phyloP scores from a whole-genome alignment of 352 stramenopile species.

The Phytophthora aleatoria region DNA sequence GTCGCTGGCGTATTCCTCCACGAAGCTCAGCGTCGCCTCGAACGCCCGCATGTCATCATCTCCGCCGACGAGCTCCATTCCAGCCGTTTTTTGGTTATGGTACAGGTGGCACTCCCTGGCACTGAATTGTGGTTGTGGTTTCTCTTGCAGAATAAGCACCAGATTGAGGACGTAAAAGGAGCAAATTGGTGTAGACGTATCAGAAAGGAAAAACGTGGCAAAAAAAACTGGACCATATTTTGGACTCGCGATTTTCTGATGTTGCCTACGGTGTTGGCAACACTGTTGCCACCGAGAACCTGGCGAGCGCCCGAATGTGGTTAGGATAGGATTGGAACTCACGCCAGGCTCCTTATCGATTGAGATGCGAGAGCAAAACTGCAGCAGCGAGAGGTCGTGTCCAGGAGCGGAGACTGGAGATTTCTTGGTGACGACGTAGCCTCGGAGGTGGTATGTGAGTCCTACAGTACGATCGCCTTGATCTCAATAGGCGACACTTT shows the following conservation, averaged over 20 bases:
- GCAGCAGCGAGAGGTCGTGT: slow-evolving; percentile 43
- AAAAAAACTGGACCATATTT: background rate
- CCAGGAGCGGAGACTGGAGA: slow-evolving; percentile 24
- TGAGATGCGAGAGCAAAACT: slow-evolving; percentile 54
- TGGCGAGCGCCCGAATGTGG: slow-evolving; percentile 39
- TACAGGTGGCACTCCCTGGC: slow-evolving; percentile 2
- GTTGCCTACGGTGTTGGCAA: slow-evolving; percentile 37
- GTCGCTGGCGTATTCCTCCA: slow-evolving; percentile 35
- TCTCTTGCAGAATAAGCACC: slow-evolving; percentile 9
- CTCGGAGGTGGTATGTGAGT: slow-evolving; percentile 22
- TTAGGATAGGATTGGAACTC: slow-evolving; percentile 18
- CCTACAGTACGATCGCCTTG: slow-evolving; percentile 21
- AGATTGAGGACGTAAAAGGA: background rate
- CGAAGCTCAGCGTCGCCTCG: slow-evolving; percentile 35
- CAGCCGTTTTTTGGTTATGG: slow-evolving; percentile 24
- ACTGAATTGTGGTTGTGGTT: slow-evolving; percentile 25
- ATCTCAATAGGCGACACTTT: slow-evolving; percentile 19
- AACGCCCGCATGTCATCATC: slow-evolving; percentile 37
- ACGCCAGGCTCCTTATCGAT: slow-evolving; percentile 43
- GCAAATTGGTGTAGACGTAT: background rate
- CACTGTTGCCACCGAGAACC: too few relatives aligned
- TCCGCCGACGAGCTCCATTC: slow-evolving; percentile 31
- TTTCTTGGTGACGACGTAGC: slow-evolving; percentile 46
- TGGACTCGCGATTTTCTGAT: slow-evolving; percentile 9
- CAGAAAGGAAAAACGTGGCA: background rate